A percentile compares a stretch with the other conserved stretches of the same genome.
phyloP scores from a whole-genome alignment of 495 filamentous ascomycete genomes.

The Trichoderma reesei region DNA sequence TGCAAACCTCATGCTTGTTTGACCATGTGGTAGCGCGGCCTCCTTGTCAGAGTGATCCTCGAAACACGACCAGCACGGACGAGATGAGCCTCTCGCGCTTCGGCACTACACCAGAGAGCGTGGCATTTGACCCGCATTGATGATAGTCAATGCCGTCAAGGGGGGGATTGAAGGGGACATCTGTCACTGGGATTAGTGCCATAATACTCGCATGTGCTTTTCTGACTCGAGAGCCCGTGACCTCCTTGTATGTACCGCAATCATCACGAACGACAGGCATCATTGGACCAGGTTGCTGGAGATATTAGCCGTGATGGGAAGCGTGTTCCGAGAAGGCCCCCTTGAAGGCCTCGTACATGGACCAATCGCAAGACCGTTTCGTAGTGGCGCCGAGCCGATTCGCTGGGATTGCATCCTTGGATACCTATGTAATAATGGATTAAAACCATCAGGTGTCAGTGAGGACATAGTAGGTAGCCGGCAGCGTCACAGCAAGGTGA shows the following conservation, averaged over 20 bases:
- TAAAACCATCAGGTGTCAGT: too few species aligned
- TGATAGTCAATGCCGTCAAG: too few species aligned
- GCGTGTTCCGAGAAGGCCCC: background rate
- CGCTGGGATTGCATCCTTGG: background rate
- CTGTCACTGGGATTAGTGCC: too few species aligned
- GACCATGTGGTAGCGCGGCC: too few species aligned
- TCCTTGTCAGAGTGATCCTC: too few species aligned
- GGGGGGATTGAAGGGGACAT: too few species aligned
- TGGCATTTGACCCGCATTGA: background rate
- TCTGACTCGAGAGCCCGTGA: too few species aligned
- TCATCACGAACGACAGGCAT: background rate
- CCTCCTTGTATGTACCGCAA: background rate
- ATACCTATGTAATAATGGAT: background rate
- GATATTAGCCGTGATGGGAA: background rate
- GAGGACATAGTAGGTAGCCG: too few species aligned
- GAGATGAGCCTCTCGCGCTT: background rate
- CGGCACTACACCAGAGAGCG: too few species aligned
- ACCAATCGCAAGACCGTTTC: background rate
- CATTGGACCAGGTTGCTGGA: background rate
- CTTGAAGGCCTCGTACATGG: background rate
- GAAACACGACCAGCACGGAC: background rate
- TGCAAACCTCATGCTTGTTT: too few species aligned
- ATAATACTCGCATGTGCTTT: too few species aligned
- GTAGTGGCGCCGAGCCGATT: background rate
- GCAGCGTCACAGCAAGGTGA: background rate